Evolutionary conservation across 139 green algal species (phyloP).

Genomic region (Dunaliella primolecta): DNA sequence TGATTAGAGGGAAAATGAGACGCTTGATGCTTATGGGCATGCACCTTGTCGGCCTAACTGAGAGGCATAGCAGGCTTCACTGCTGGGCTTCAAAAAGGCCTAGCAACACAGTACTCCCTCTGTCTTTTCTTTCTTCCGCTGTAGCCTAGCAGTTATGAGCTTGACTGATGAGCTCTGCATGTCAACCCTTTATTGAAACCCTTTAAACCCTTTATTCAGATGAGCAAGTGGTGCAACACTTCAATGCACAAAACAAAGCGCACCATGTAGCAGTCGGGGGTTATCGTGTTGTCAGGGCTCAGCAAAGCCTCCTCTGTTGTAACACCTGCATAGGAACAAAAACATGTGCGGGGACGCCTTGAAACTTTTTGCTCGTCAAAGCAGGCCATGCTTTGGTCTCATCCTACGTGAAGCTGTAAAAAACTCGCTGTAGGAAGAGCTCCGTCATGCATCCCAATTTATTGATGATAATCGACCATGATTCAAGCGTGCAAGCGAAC

Average conservation of each 20-base stretch:
- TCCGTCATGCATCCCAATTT: not conserved
- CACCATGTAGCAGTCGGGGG: constrained; percentile 84
- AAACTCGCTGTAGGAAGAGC: no score
- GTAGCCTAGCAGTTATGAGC: no score
- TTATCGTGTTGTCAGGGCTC: constrained; percentile 78
- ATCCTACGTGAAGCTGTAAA: no score
- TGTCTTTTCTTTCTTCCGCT: no score
- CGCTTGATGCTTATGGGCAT: no score
- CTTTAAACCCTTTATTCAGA: not conserved
- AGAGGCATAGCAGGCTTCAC: no score
- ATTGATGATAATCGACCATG: not conserved
- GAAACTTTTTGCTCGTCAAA: not conserved
- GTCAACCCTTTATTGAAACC: not conserved
- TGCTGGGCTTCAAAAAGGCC: not conserved
- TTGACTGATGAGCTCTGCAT: not conserved
- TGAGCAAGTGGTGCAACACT: not conserved
- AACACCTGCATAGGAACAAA: constrained; percentile 61
- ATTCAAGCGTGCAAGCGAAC: not conserved
- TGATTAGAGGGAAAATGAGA: no score
- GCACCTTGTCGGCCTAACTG: no score
- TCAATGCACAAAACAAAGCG: not conserved
- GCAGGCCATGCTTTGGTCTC: not conserved
- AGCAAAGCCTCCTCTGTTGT: constrained; percentile 86
- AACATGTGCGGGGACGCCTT: not conserved
- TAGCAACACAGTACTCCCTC: not conserved